Base-by-base conservation (phyloP, 2,329 filamentous ascomycete species). In the Monilinia polystroma region DNA sequence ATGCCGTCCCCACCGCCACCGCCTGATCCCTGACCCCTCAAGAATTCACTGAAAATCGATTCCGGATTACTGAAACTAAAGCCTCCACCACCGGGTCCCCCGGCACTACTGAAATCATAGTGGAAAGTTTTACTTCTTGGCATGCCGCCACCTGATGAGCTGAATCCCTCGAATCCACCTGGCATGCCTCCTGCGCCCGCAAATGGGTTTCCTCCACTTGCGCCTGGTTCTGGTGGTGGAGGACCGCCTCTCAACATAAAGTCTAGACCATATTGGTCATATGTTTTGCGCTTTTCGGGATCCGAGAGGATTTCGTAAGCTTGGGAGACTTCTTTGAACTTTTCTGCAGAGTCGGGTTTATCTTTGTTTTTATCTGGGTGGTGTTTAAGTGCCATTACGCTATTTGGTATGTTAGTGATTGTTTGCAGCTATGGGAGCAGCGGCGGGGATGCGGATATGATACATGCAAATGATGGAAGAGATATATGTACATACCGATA, bases 301-400 rank as follows among this genome's bases (percentile, higher is more conserved):
- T 99, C 95, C 69, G 92, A 96, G 3, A 99, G 88, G 73, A 99
- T 96, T 81, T 99, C 95, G 81, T 97, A 99, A 67, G 95, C 95
- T 81, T 98, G 93, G 1, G 93, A 97, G 71, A 93, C 91, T 78
- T 98, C 95, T 81, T 99, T 99, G 84, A 99, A 99, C 80, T 94
- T 97, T 78, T 98, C 95, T 68, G 87, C 83, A 11, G 94, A 92
- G 63, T 87, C 81, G 41, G 93, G 88, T 74, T 94, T 93, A 80
- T 96, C 89, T 79, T 93, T 93, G 84, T 98, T 99, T 84, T 98
- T 99, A 83, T 99, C 95, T 8, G 95, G 95, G 77, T 99, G 95
- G 80, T 88, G 93, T 81, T 93, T 96, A 77, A 98, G 80, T 65
- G 94, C 94, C 66, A 89, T 85, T 84, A 97, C 97, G 70, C 90